Evolutionary conservation across 2,329 filamentous ascomycete genomes (phyloP).

Genomic region (Akanthomyces lecanii): DNA sequence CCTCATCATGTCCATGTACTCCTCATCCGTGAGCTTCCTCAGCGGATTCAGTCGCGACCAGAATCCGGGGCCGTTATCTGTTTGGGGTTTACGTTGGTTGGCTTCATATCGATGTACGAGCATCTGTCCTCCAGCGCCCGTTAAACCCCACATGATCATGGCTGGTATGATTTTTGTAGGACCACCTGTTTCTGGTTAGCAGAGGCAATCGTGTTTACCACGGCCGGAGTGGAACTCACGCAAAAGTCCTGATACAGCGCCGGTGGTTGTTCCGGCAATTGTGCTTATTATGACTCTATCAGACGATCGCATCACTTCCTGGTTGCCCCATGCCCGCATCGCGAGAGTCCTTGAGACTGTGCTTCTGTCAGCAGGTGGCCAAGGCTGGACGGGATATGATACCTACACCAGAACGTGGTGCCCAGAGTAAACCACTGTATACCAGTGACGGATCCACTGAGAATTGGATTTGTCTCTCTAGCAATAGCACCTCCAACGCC

Average conservation of each 20-base stretch:
- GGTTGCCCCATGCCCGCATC: slow-evolving; percentile 45
- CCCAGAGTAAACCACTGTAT: slow-evolving; percentile 80
- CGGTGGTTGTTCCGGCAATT: slow-evolving; percentile 67
- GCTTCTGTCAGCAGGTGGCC: background rate
- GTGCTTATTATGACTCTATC: slow-evolving; percentile 66
- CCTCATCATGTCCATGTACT: slow-evolving; percentile 66
- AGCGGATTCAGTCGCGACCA: slow-evolving; percentile 69
- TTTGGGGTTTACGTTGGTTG: slow-evolving; percentile 27
- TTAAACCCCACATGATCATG: slow-evolving; percentile 43
- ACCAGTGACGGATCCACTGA: slow-evolving; percentile 69
- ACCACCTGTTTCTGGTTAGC: slow-evolving; percentile 39
- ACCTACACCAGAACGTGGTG: slow-evolving; percentile 69
- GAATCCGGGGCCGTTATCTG: slow-evolving; percentile 37
- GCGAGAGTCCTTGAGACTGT: slow-evolving; percentile 46
- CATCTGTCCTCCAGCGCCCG: slow-evolving; percentile 39
- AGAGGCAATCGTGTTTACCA: background rate
- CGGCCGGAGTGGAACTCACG: slow-evolving; percentile 36
- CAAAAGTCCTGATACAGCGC: slow-evolving; percentile 52
- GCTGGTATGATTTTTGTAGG: slow-evolving; percentile 50
- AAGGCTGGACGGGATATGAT: background rate
- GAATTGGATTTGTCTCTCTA: slow-evolving; percentile 58
- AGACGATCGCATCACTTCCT: slow-evolving; percentile 48
- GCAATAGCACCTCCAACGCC: slow-evolving; percentile 70
- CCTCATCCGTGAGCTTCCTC: slow-evolving; percentile 63
- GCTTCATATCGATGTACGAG: slow-evolving; percentile 31